Evolutionary conservation across 2,329 filamentous ascomycete genomes (phyloP), one percentile per base, ranked within the genome.

Genomic region (Colletotrichum sp.): DNA sequence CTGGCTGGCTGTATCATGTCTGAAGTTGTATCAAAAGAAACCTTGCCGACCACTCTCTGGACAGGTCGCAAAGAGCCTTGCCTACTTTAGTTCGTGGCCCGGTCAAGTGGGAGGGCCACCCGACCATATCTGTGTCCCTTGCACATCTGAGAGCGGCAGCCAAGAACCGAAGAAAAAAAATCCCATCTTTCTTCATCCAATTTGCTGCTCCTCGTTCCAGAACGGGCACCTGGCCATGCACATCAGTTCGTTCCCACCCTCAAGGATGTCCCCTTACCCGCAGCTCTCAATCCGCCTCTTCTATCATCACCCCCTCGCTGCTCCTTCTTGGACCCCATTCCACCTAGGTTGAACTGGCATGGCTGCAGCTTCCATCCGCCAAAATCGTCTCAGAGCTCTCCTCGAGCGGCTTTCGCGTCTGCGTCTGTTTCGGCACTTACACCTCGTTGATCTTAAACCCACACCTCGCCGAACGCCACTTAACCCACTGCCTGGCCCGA

Each of bases 151-250:
- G 64, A 59, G 63, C 70, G 64, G 73, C 73, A 69, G 73, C 70
- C 73, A 76, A 76, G 73, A 73, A 73, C 59, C 70, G 70, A 76
- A 69, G 70, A 70, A 76, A 73, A 72, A 75, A 76, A 76, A 59
- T 76, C 64, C 73, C 70, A 73, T 73, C 64, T 73, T 76, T 76
- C 73, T 76, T 76, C 70, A 76, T 76, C 73, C 73, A 76, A 76
- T 76, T 76, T 76, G 57, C 59, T 76, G 59, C 64, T 73, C 22
- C 66, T 64, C 49, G 70, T 73, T 76, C 73, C 73, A 73, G 73
- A 75, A 75, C 36, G 63, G 75, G 75, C 61, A 70, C 75, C 63
- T 63, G 30, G 71, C 52, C 71, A 71, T 77, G 71, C 66, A 75
- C 61, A 77, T 75, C 75, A 69, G 73, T 69, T 69, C 70, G 73